Evolutionary conservation across 805 yeast species (phyloP).

Genomic region (Kazachstania taianensis): DNA sequence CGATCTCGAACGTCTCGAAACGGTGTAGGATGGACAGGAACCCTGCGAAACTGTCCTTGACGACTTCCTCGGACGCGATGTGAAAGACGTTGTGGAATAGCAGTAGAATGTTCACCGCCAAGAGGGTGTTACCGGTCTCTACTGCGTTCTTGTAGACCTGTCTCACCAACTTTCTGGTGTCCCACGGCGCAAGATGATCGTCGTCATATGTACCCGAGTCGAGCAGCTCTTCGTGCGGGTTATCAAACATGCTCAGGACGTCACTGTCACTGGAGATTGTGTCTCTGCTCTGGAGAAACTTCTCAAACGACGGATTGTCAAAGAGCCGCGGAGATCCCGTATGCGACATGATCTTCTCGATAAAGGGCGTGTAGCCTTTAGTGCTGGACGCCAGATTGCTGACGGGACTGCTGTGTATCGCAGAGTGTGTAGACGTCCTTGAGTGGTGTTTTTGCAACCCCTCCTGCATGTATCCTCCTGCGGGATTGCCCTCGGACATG

Average conservation of each 20-base stretch:
- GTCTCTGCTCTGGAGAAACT: background rate
- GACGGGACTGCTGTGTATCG: slow-evolving; percentile 13
- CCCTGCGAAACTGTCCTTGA: slow-evolving; percentile 23
- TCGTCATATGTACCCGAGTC: background rate
- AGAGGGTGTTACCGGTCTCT: slow-evolving; percentile 24
- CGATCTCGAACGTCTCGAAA: slow-evolving; percentile 28
- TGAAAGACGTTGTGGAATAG: slow-evolving; percentile 26
- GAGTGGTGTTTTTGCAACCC: slow-evolving; percentile 3
- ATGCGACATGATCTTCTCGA: slow-evolving; percentile 3
- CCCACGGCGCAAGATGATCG: slow-evolving; percentile 23
- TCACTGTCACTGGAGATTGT: background rate
- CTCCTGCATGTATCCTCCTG: slow-evolving; percentile 8
- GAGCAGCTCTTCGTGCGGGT: background rate
- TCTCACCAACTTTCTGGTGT: slow-evolving; percentile 18
- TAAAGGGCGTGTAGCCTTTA: slow-evolving; percentile 1
- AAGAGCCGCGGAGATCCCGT: background rate
- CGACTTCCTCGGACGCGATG: slow-evolving; percentile 18
- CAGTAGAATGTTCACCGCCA: slow-evolving; percentile 21
- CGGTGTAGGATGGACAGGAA: slow-evolving; percentile 24
- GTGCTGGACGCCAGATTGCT: slow-evolving; percentile 13
- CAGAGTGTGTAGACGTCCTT: slow-evolving; percentile 3
- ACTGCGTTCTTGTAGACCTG: slow-evolving; percentile 26
- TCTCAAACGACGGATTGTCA: background rate
- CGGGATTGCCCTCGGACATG: slow-evolving; percentile 20
- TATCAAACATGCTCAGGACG: background rate